Conservation (phyloP, 176 grass and related monocot genomes). For the Triticum aestivum region IWGSC_CS_RefSeq_v2.1 NC_057813.1:556674657-556675156, state of each 20-base stretch:
- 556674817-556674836: background rate
- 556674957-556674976: background rate
- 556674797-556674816: background rate
- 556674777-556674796: background rate
- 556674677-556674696: background rate
- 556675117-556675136: background rate
- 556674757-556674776: background rate
- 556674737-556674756: background rate
- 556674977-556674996: background rate
- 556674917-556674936: background rate
- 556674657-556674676: background rate
- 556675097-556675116: background rate
- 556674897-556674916: background rate
- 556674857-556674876: background rate
- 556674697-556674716: background rate
- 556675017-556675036: background rate
- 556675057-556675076: background rate
- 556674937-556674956: background rate
- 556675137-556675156: background rate
- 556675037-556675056: background rate
- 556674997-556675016: background rate
- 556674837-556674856: slow-evolving; percentile 5
- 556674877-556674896: background rate
- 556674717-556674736: background rate
- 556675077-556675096: background rate